These are phyloP conservation scores for Mucor circinelloides DNA, from an alignment of 371 early-diverging fungal genomes.

Conservation along the genomic window DNA sequence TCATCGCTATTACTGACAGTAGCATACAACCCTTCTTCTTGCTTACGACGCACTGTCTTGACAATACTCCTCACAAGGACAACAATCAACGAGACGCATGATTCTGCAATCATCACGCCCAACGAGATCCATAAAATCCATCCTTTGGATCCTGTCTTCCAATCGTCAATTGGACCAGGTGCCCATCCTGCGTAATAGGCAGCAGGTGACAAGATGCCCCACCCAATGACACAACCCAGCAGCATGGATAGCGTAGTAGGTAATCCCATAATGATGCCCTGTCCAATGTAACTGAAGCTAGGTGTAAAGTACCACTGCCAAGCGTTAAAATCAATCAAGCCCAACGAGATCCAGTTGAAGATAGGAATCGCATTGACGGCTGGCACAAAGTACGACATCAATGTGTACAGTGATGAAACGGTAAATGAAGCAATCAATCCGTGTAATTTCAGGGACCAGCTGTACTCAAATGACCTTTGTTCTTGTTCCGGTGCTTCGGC, in stretches of 20 bases:
- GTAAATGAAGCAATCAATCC: constrained; percentile 60
- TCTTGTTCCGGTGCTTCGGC: neutral
- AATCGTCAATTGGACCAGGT: constrained; percentile 71
- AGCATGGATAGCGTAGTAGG: constrained; percentile 47
- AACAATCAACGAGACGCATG: constrained; percentile 64
- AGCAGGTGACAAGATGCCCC: constrained; percentile 79
- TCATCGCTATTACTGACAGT: neutral
- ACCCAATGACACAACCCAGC: constrained; percentile 75
- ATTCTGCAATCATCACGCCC: constrained; percentile 83
- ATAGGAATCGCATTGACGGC: constrained; percentile 61
- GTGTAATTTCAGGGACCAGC: constrained; percentile 63
- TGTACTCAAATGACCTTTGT: constrained; percentile 42
- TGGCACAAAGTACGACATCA: constrained; percentile 69
- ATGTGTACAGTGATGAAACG: constrained; percentile 65
- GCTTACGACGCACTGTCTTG: neutral
- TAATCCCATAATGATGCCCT: constrained; percentile 79
- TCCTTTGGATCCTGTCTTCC: constrained; percentile 74
- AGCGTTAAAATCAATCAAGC: constrained; percentile 36
- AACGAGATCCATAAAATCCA: constrained; percentile 89
- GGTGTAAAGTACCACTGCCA: constrained; percentile 85
- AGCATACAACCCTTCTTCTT: neutral
- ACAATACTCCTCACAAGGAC: constrained; percentile 47
- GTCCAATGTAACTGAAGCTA: constrained; percentile 78
- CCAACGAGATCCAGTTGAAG: constrained; percentile 65
- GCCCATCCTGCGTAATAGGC: constrained; percentile 76